A percentile compares a stretch with the other conserved stretches of the same genome.
phyloP scores from a whole-genome alignment of 768 basidiomycete species.

The Lactifluus subvellereus region DNA sequence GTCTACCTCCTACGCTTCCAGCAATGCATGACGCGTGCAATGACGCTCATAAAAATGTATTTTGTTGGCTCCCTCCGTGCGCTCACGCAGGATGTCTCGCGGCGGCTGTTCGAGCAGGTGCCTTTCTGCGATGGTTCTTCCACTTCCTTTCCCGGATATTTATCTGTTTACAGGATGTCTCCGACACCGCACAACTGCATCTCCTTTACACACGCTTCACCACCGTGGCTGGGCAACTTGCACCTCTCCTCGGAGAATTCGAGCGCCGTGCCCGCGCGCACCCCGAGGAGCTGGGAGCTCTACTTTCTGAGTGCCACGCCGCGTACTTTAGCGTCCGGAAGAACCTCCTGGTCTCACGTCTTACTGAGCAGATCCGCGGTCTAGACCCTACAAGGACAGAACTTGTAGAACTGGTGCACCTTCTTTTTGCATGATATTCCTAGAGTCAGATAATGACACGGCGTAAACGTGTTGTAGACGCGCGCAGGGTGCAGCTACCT shows the following conservation, averaged over 20 bases:
- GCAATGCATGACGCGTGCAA: constrained; percentile 95
- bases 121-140: neutral
- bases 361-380: constrained; percentile 76
- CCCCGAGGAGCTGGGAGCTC: constrained; percentile 76
- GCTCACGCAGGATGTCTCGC: constrained; percentile 71
- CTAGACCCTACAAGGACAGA: constrained; percentile 77
- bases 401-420: constrained; percentile 75
- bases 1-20: constrained; percentile 95
- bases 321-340: constrained; percentile 79
- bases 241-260: constrained; percentile 78
- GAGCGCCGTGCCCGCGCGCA: constrained; percentile 70
- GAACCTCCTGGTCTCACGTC: constrained; percentile 60
- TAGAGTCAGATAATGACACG: neutral
- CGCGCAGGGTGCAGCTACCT: constrained; percentile 88
- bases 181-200: constrained; percentile 72
- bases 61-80: constrained; percentile 82
- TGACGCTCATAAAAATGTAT: constrained; percentile 98
- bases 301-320: constrained; percentile 81
- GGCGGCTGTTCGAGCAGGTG: constrained; percentile 71
- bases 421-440: constrained; percentile 2
- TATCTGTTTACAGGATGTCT: constrained; percentile 51
- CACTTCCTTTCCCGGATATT: neutral
- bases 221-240: constrained; percentile 61
- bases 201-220: constrained; percentile 88
- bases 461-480: constrained; percentile 47